phyloP scores from a whole-genome alignment of 2,329 filamentous ascomycete species.

The Colletotrichum echinochloae region DNA sequence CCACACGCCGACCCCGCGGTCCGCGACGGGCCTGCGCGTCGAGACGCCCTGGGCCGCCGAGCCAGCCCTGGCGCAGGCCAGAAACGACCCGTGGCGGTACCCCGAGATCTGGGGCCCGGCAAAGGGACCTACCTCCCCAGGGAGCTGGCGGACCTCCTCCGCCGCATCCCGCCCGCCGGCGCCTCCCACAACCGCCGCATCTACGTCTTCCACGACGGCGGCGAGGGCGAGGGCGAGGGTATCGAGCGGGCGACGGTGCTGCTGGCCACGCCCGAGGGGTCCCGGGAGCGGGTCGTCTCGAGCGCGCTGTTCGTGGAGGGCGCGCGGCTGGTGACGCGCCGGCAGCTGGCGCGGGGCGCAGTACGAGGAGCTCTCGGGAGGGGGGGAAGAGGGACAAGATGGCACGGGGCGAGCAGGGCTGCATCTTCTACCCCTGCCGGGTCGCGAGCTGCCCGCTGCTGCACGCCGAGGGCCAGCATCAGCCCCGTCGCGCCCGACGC shows the following conservation, averaged over 20 bases:
- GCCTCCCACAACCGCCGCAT: not conserved
- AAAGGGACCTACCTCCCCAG: not conserved
- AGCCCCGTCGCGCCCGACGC: not conserved
- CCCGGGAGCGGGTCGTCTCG: not conserved
- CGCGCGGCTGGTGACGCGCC: not conserved
- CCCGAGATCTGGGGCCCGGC: conserved; percentile 12
- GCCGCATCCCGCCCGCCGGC: not conserved
- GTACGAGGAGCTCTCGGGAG: conserved; percentile 2
- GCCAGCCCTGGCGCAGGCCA: not conserved
- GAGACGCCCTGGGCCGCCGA: not conserved
- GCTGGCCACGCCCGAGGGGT: not conserved
- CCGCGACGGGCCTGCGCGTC: not conserved
- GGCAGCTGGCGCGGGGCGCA: not conserved
- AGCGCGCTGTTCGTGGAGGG: not conserved
- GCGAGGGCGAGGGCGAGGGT: no score
- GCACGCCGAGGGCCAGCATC: conserved; percentile 6
- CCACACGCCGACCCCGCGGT: not conserved
- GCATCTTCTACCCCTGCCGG: conserved; percentile 11
- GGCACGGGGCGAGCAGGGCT: not conserved
- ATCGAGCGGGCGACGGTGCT: not conserved
- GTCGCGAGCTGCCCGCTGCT: conserved; percentile 3
- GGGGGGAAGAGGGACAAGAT: not conserved
- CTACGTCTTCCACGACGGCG: not conserved
- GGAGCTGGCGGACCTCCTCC: not conserved
- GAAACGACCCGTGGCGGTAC: conserved; percentile 6